A percentile compares a stretch with the other conserved stretches of the same genome.
Evolutionary conservation across 2,329 filamentous ascomycete genomes (phyloP).

Genomic region (Pezicula neosporulosa): DNA sequence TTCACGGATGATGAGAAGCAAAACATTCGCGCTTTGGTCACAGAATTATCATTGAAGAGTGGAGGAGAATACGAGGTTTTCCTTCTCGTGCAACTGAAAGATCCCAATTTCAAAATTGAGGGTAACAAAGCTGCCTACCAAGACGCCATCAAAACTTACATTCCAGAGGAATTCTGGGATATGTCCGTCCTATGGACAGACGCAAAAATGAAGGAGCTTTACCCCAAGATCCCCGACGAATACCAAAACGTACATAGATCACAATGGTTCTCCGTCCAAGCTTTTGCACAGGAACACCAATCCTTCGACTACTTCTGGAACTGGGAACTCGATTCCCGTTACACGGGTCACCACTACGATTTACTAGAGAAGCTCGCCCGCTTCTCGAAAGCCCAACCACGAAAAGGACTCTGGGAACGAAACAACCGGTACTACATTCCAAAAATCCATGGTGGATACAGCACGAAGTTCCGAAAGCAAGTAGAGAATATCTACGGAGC

Average conservation of each 20-base stretch:
- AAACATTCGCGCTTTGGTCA: slow-evolving; percentile 68
- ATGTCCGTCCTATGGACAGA: slow-evolving; percentile 85
- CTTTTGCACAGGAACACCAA: slow-evolving; percentile 60
- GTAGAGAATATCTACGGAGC: slow-evolving; percentile 51
- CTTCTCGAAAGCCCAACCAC: slow-evolving; percentile 66
- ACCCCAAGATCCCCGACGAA: slow-evolving; percentile 62
- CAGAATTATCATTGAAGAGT: slow-evolving; percentile 72
- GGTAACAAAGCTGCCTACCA: slow-evolving; percentile 72
- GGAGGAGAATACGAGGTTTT: slow-evolving; percentile 81
- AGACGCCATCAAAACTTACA: slow-evolving; percentile 61
- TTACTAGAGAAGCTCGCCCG: slow-evolving; percentile 64
- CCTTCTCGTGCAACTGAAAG: slow-evolving; percentile 81
- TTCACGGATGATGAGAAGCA: slow-evolving; percentile 4
- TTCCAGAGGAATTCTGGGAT: slow-evolving; percentile 72
- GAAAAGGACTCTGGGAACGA: slow-evolving; percentile 74
- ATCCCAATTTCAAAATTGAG: slow-evolving; percentile 77
- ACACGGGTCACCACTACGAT: slow-evolving; percentile 66
- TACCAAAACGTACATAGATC: slow-evolving; percentile 61
- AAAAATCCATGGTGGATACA: slow-evolving; percentile 60
- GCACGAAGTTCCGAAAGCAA: slow-evolving; percentile 59
- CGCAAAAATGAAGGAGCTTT: slow-evolving; percentile 77
- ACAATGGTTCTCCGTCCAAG: slow-evolving; percentile 59
- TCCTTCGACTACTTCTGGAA: slow-evolving; percentile 69
- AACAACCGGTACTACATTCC: slow-evolving; percentile 76
- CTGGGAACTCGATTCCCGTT: slow-evolving; percentile 67